These are phyloP conservation scores for Wickerhamiella musiphila DNA, from an alignment of 805 yeast genomes.

Conservation along the genomic window DNA sequence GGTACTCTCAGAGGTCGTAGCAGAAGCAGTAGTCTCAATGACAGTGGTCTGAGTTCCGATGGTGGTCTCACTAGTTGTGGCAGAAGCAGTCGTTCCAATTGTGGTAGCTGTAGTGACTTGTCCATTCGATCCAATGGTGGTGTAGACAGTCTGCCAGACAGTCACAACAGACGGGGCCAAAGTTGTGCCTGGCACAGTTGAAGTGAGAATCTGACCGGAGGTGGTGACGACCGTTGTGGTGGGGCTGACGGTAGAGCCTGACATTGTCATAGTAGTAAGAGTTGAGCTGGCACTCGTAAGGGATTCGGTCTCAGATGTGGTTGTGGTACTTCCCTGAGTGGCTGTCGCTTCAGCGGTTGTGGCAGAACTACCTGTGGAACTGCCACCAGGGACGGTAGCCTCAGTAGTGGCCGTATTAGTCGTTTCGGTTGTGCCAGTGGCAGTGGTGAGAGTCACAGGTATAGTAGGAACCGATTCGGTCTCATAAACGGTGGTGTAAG, in stretches of 20 bases:
- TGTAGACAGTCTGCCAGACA: background rate
- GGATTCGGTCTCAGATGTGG: background rate
- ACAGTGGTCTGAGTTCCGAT: background rate
- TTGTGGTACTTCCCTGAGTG: background rate
- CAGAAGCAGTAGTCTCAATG: background rate
- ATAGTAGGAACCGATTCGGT: background rate
- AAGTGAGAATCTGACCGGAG: background rate
- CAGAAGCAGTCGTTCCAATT: background rate
- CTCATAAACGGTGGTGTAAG: background rate
- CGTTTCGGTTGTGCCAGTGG: background rate
- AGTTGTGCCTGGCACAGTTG: constrained; percentile 1
- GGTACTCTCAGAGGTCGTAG: too few relatives aligned
- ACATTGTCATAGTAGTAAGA: background rate
- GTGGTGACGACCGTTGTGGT: background rate
- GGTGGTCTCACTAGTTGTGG: background rate
- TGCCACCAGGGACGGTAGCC: too few relatives aligned
- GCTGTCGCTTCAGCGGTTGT: background rate
- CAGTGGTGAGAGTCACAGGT: background rate
- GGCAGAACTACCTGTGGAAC: background rate
- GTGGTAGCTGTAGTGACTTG: background rate
- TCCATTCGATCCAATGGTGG: background rate
- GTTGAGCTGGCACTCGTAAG: background rate
- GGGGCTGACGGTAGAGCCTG: background rate
- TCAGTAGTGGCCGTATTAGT: background rate
- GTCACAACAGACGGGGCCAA: background rate